Evolutionary conservation across 192 early-diverging fungal species (phyloP).

Genomic region (Gonapodya prolifera): DNA sequence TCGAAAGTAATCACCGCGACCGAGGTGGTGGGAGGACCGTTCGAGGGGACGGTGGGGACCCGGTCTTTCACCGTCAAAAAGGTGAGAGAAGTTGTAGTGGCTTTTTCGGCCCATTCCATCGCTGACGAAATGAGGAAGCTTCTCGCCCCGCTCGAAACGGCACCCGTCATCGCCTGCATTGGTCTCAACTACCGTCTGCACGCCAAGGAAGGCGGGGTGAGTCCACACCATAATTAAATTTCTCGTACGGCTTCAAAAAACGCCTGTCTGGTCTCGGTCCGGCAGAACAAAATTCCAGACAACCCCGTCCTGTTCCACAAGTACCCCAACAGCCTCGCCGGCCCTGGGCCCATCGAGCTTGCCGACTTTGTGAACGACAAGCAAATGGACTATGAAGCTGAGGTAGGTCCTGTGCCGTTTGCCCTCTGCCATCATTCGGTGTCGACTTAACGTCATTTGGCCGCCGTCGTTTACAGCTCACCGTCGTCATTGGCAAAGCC

Average conservation of each 20-base stretch:
- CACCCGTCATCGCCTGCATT: conserved; percentile 30
- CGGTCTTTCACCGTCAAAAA: not conserved
- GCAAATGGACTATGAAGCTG: conserved; percentile 47
- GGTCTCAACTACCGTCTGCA: conserved; percentile 48
- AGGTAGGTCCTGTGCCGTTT: too few species aligned
- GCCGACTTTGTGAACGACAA: conserved; percentile 29
- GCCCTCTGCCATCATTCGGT: too few species aligned
- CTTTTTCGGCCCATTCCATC: not conserved
- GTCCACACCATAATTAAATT: conserved; percentile 27
- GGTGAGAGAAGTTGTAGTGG: not conserved
- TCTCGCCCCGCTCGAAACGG: conserved; percentile 24
- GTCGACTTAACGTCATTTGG: too few species aligned
- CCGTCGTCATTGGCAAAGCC: conserved; percentile 39
- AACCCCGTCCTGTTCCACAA: conserved; percentile 47
- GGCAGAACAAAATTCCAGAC: not conserved
- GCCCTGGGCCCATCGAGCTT: conserved; percentile 31
- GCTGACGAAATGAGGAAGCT: conserved; percentile 12
- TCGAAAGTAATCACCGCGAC: not conserved
- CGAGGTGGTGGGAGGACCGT: not conserved
- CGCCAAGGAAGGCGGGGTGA: conserved; percentile 34
- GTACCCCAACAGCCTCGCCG: conserved; percentile 23
- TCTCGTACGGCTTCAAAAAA: not conserved
- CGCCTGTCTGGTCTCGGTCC: not conserved
- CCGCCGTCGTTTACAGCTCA: conserved; percentile 30
- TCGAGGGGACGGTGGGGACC: not conserved